A percentile compares a stretch with the other conserved stretches of the same genome.
Conservation (phyloP, 345 rosid species). For the Psidium friedrichsthalianum region DNA sequence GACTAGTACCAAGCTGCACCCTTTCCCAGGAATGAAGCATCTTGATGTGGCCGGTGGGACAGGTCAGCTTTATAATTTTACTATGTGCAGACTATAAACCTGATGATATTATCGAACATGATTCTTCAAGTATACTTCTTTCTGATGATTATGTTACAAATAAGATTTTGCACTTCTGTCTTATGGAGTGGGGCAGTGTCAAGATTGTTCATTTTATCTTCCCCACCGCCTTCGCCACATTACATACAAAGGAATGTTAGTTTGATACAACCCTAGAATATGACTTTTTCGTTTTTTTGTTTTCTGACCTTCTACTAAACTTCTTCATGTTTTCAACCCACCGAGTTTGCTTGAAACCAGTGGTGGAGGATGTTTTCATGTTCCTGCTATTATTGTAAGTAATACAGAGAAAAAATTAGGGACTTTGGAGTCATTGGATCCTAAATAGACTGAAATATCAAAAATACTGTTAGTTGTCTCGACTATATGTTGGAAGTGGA, state of each 20-base stretch:
- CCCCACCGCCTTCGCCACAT: not conserved
- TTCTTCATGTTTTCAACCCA: not conserved
- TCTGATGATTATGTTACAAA: not conserved
- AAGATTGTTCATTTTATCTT: not conserved
- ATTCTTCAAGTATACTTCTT: not conserved
- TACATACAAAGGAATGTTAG: not conserved
- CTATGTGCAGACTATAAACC: not conserved
- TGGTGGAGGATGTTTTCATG: not conserved
- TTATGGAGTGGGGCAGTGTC: not conserved
- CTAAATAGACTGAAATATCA: not conserved
- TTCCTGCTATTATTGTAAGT: not conserved
- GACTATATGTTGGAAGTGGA: not conserved
- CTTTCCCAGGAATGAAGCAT: constrained; percentile 95
- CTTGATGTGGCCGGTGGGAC: constrained; percentile 99
- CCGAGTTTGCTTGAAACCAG: not conserved
- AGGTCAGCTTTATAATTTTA: constrained; percentile 18
- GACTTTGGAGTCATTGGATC: not conserved
- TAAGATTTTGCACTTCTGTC: not conserved
- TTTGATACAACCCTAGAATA: not conserved
- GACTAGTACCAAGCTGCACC: constrained; percentile 78
- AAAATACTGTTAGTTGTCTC: not conserved
- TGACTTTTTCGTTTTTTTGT: not conserved
- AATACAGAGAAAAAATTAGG: not conserved
- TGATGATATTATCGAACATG: not conserved
- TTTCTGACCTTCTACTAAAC: not conserved